Conservation (phyloP, 495 filamentous ascomycete species). For the Stereocaulon alpinum region DNA sequence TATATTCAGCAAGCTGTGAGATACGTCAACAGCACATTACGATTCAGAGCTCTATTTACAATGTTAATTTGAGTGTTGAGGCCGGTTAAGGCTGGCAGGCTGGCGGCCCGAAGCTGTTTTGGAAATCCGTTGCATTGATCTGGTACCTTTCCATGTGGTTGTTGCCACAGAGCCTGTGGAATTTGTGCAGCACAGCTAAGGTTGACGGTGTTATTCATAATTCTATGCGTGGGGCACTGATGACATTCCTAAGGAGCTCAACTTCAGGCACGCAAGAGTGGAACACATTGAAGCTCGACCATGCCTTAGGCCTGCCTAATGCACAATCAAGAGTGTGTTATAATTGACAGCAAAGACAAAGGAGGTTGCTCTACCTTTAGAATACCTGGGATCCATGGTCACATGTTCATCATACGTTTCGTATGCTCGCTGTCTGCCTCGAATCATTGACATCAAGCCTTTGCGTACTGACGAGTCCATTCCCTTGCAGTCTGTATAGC, state of each 20-base stretch:
- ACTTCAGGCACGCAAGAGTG: background rate
- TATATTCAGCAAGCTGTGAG: no score
- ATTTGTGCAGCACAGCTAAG: no score
- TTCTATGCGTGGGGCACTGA: background rate
- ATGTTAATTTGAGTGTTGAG: no score
- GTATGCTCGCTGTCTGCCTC: background rate
- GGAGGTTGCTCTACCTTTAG: background rate
- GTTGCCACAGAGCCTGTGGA: no score
- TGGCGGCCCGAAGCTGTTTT: no score
- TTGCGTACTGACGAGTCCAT: constrained; percentile 76
- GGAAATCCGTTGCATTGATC: no score
- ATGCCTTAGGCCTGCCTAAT: background rate
- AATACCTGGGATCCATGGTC: background rate
- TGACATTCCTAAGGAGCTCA: no score
- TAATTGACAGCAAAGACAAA: background rate
- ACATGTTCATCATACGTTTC: constrained; percentile 5
- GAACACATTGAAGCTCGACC: background rate
- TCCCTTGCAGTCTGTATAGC: constrained; percentile 84
- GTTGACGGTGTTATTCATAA: no score
- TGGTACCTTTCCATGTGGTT: no score
- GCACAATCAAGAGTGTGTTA: background rate
- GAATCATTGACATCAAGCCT: constrained; percentile 29
- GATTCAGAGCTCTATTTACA: no score
- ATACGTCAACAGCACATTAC: no score
- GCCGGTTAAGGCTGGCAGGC: no score